These are phyloP conservation scores for Thelephora ganbajun DNA, from an alignment of 768 basidiomycete genomes.

Conservation along the genomic window DNA sequence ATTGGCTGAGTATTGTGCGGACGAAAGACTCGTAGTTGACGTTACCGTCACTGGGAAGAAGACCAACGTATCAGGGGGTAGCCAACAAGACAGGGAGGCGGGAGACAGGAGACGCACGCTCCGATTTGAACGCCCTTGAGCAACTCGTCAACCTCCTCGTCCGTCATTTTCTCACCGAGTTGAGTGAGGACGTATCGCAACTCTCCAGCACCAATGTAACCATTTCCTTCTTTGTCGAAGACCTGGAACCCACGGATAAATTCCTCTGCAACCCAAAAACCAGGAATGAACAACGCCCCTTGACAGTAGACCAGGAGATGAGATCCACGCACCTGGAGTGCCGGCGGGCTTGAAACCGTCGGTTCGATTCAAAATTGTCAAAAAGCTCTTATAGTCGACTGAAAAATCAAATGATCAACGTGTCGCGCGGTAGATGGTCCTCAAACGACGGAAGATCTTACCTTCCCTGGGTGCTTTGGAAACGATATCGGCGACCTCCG, in stretches of 20 bases:
- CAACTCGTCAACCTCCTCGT: slow-evolving; percentile 96
- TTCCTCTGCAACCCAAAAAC: slow-evolving; percentile 49
- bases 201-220: slow-evolving; percentile 85
- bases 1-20: slow-evolving; percentile 86
- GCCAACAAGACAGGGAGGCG: slow-evolving; percentile 4
- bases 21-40: slow-evolving; percentile 97
- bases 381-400: slow-evolving; percentile 91
- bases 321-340: slow-evolving; percentile 62
- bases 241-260: slow-evolving; percentile 99
- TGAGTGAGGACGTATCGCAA: slow-evolving; percentile 75
- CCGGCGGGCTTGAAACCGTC: slow-evolving; percentile 97
- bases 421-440: not conserved
- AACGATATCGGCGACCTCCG: slow-evolving; percentile 83
- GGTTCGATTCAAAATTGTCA: slow-evolving; percentile 83
- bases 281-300: not conserved
- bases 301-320: not conserved
- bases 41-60: slow-evolving; percentile 67
- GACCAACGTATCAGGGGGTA: not conserved
- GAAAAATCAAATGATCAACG: slow-evolving; percentile 1
- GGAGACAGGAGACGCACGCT: slow-evolving; percentile 35
- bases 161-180: slow-evolving; percentile 95
- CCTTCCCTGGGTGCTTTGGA: slow-evolving; percentile 63
- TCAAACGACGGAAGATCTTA: slow-evolving; percentile 19
- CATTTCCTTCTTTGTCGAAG: slow-evolving; percentile 92
- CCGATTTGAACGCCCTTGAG: slow-evolving; percentile 92